Evolutionary conservation across 495 filamentous ascomycete genomes (phyloP), one percentile per base, ranked within the genome.

Genomic region (Penicillium flavigenum): DNA sequence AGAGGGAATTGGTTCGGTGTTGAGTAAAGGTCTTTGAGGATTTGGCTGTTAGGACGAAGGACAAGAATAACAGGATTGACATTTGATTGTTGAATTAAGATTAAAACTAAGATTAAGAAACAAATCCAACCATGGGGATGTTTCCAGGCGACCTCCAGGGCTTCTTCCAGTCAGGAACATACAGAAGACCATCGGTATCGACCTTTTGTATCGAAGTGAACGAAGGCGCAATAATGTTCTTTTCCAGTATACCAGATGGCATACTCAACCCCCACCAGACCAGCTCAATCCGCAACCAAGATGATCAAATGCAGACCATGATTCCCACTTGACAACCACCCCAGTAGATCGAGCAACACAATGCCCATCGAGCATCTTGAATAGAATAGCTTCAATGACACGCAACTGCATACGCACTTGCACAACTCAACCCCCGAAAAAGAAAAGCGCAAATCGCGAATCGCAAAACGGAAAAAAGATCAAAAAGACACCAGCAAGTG

Each of bases 11-110:
- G 66, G 66, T 6, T 64, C 61, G 27, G 55, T 63, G 4, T 19
- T 69, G 54, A 63, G 64, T 54, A 69, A 69, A 50, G 58, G 60
- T 20, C 54, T 63, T 31, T 63, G 29, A 54, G 8, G 22, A 5
- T 1, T 12, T 3, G 27, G 5, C 24, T 24, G 27, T 14, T 32
- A 16, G 47, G 31, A 49, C n/a, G 5, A 38, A 36, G 5, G 20
- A 32, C 14, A 10, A 19, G n/a, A 24, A 36, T 39, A 42, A 11
- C 41, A 26, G 31, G 8, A 26, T 16, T 36, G 32, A 41, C 17
- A 43, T 42, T 27, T 10, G 6, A 41, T 51, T 36, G 8, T 24
- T 11, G 19, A 29, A 14, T 31, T 43, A 26, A 50, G 7, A 38
- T 41, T 38, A 51, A 39, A 29, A 19, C 22, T 32, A 36, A 34